Conservation (phyloP, 75 land plant genomes). For the Cupressus sempervirens region DNA sequence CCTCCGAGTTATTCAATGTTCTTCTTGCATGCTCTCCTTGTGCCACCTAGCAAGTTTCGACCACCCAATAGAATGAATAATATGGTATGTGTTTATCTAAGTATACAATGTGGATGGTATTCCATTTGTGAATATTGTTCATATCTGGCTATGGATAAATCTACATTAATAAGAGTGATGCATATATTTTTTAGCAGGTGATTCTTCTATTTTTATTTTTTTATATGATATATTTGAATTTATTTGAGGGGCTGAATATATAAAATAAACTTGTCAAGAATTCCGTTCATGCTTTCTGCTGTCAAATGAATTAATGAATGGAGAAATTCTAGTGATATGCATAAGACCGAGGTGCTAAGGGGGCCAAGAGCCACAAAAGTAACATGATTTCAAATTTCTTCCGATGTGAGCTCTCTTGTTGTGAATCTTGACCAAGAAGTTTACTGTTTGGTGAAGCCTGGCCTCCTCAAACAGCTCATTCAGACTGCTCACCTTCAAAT, state of each 20-base stretch:
- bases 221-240: background rate
- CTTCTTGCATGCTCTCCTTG: slow-evolving; percentile 69
- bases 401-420: too few species aligned
- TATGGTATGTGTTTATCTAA: slow-evolving; percentile 37
- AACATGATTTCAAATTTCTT: too few species aligned
- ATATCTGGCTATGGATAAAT: background rate
- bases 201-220: background rate
- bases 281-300: background rate
- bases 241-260: background rate
- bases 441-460: too few species aligned
- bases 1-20: slow-evolving; percentile 53
- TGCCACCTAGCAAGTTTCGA: slow-evolving; percentile 88
- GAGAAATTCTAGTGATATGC: too few species aligned
- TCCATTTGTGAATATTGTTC: background rate
- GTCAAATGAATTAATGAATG: background rate
- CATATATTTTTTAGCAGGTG: background rate
- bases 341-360: too few species aligned
- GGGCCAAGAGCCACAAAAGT: too few species aligned
- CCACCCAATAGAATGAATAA: slow-evolving; percentile 50
- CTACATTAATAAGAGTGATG: background rate
- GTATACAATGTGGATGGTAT: background rate
- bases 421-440: too few species aligned
- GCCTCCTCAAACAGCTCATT: too few species aligned
- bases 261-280: background rate
- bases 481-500: too few species aligned